Base-by-base conservation (phyloP, 495 filamentous ascomycete species). In the Xylaria nigripes region DNA sequence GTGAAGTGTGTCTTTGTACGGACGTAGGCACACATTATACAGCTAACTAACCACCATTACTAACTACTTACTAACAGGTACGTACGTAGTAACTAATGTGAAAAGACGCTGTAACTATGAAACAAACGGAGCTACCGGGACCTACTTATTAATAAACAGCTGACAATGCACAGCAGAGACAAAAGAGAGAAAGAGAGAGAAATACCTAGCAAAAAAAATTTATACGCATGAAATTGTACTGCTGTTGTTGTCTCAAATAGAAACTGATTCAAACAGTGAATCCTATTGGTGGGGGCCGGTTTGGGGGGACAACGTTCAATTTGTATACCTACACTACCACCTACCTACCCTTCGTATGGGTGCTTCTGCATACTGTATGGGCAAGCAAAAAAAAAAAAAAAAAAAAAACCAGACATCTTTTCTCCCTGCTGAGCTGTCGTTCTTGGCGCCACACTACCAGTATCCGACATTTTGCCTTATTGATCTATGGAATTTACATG, bases 221-320 rank as follows among this genome's bases (percentile, higher is more conserved):
- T 29, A 29, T 4, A 25, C n/a, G 51, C 51, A 54, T 54, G 51
- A 47, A 54, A 10, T 54, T 40, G 43, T 15, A 30, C 36, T 10
- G 16, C 32, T 46, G 42, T 27, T 9, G 51, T 47, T 47, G 51
- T 54, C 51, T 54, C 51, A 24, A 54, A 54, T 54, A 54, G 51
- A 54, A 54, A 54, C 32, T 12, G 30, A 19, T 46, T 8, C 2
- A 30, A n/a, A 1, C 0, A 21, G 22, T 27, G 8, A 9, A 21
- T 12, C 43, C 41, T 40, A 54, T 54, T 47, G 51, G 51, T 18
- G 16, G 23, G n/a, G n/a, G n/a, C n/a, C n/a, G n/a, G 22, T n/a
- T 45, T 46, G 13, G 22, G 34, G 25, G 19, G 32, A 40, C 43
- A 43, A 54, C 51, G 43, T 54, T 32, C 9, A 29, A 29, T 29